phyloP scores from a whole-genome alignment of 2,329 filamentous ascomycete genomes.

The Balansia obtecta region DNA sequence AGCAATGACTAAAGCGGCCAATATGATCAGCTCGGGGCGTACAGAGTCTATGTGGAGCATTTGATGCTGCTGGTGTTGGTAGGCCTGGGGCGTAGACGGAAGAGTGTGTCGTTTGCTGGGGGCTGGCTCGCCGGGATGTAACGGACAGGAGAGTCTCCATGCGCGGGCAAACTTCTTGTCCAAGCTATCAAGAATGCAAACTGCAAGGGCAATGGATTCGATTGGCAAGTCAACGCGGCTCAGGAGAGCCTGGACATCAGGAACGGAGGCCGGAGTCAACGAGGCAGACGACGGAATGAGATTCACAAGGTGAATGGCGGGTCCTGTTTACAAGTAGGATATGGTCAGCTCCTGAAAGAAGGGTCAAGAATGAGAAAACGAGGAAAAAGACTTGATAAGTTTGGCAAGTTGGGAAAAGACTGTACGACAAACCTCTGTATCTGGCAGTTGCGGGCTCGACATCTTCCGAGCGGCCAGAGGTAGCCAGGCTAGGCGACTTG shows the following conservation, averaged over 20 bases:
- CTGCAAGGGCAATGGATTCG: constrained; percentile 50
- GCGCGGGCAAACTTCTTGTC: constrained; percentile 48
- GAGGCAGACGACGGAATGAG: constrained; percentile 53
- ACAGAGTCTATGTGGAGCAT: constrained; percentile 51
- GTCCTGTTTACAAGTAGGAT: constrained; percentile 30
- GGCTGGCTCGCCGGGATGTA: constrained; percentile 20
- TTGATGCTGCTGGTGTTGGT: constrained; percentile 30
- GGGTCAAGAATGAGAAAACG: not conserved
- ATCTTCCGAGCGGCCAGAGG: constrained; percentile 26
- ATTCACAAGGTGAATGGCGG: constrained; percentile 53
- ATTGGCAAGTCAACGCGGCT: constrained; percentile 43
- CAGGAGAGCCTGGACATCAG: constrained; percentile 48
- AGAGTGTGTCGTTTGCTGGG: constrained; percentile 36
- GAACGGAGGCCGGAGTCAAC: constrained; percentile 42
- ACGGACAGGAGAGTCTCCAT: constrained; percentile 49
- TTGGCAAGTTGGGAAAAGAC: not conserved
- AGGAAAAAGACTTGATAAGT: not conserved
- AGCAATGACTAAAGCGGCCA: constrained; percentile 52
- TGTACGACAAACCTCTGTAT: constrained; percentile 22
- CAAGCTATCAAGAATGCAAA: constrained; percentile 54
- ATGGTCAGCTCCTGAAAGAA: not conserved
- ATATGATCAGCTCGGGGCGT: constrained; percentile 48
- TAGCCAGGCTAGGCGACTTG: constrained; percentile 22
- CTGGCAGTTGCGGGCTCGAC: constrained; percentile 28
- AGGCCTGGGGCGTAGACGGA: constrained; percentile 24